Base-by-base conservation (phyloP, 345 rosid genomes). In the Eucalyptus tenuipes region DNA sequence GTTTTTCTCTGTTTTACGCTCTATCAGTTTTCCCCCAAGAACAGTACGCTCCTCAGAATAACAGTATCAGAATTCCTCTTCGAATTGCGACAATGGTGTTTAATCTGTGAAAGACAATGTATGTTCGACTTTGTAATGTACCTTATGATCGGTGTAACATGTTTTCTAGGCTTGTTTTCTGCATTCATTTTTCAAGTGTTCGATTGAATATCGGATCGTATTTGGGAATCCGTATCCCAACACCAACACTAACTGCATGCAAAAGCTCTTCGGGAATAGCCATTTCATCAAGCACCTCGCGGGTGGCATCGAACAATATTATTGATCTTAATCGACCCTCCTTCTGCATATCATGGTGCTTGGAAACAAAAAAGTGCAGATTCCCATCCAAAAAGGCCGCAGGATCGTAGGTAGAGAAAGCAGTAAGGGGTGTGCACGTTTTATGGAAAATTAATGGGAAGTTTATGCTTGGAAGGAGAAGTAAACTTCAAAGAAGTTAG, bases 141-240 rank as follows among this genome's bases (percentile, higher is more conserved):
- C 49, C 13, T 12, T 48, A 4, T 48, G 14, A 48, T 48, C 2
- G 5, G 13, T 48, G 49, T 11, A 11, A 47, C 49, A 47, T 47
- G 49, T 47, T 47, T 47, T 11, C 1, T 47, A 13, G 2, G 49
- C 49, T 47, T 11, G 12, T 47, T 47, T 47, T 47, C 49, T 0
- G 0, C 4, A 4, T 47, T 11, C 4, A 0, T 47, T 47, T 47
- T 47, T 47, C 4, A 1, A 1, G 49, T 1, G 2, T 47, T 47
- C 13, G 13, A 47, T 47, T 47, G 49, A 47, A 13, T 47, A 47
- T 47, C 49, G 48, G 13, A 10, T 47, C 10, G 10, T 4, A 10
- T 47, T 10, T 10, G 48, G 4, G 48, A 47, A 47, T 47, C 1
- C 0, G 1, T 47, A 10, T 47, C 13, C 13, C n/a, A n/a, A n/a